These are phyloP conservation scores for Cutaneotrichosporon mucoides DNA, from an alignment of 1,284 basidiomycete genomes.

Conservation along the genomic window DNA sequence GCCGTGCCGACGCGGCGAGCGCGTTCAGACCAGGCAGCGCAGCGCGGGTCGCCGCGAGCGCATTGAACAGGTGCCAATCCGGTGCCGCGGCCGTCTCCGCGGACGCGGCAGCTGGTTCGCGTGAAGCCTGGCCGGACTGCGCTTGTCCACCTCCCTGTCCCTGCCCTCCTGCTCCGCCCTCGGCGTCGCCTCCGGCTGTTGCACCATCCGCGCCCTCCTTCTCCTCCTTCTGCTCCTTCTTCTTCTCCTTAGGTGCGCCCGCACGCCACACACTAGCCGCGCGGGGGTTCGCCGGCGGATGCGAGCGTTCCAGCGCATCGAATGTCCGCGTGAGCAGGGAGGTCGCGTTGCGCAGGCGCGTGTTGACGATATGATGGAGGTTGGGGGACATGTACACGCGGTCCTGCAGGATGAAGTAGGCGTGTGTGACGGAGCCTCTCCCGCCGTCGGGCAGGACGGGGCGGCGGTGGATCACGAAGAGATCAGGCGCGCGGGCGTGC, in stretches of 20 bases:
- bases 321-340: slow-evolving; percentile 37
- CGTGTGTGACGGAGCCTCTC: slow-evolving; percentile 28
- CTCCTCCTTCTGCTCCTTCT: slow-evolving; percentile 2
- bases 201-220: not conserved
- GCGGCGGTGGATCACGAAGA: slow-evolving; percentile 42
- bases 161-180: not conserved
- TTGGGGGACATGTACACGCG: slow-evolving; percentile 42
- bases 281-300: slow-evolving; percentile 43
- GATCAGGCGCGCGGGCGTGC: slow-evolving; percentile 37
- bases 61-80: slow-evolving; percentile 40
- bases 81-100: slow-evolving; percentile 5
- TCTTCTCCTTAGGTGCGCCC: not conserved
- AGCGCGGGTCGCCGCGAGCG: slow-evolving; percentile 30
- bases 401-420: slow-evolving; percentile 42
- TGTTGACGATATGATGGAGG: slow-evolving; percentile 33
- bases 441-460: slow-evolving; percentile 28
- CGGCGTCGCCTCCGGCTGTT: not conserved
- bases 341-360: slow-evolving; percentile 27
- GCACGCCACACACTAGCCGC: slow-evolving; percentile 35
- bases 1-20: slow-evolving; percentile 17
- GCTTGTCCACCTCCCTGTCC: too few species aligned
- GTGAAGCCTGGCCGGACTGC: too few species aligned
- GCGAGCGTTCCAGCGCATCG: slow-evolving; percentile 25
- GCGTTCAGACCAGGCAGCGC: slow-evolving; percentile 24
- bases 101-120: too few species aligned